Evolutionary conservation across 176 grass and related monocot genomes (phyloP).

Genomic region (sorghum (Sorghum bicolor)): DNA sequence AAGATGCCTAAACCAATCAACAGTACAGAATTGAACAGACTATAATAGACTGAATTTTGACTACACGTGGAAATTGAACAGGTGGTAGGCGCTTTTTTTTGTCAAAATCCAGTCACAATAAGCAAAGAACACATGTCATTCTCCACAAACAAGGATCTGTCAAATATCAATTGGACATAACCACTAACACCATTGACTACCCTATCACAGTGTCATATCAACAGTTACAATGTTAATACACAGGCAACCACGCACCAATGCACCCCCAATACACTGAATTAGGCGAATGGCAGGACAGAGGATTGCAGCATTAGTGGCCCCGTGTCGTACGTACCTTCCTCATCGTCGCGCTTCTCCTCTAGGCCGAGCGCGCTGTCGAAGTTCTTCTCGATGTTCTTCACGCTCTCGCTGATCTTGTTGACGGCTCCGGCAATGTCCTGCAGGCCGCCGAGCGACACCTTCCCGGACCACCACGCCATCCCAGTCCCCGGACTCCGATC

Average conservation of each 20-base stretch:
- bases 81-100: not conserved
- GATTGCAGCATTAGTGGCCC: not conserved
- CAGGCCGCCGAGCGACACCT: conserved; percentile 78
- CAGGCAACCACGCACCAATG: not conserved
- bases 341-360: conserved; percentile 76
- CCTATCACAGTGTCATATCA: not conserved
- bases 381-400: conserved; percentile 99
- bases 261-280: not conserved
- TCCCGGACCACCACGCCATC: conserved; percentile 97
- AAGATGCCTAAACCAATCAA: not conserved
- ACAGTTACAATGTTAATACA: not conserved
- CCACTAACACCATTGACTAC: not conserved
- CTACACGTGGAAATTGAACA: not conserved
- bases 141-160: not conserved
- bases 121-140: not conserved
- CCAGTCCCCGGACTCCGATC: conserved; percentile 6
- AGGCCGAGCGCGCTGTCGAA: conserved; percentile 93
- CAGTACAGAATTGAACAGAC: conserved; percentile 4
- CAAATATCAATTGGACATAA: not conserved
- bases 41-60: not conserved
- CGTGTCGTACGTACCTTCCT: conserved; percentile 54
- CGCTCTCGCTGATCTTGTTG: conserved; percentile 96
- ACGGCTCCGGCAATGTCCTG: conserved; percentile 98
- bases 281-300: not conserved
- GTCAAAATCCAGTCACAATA: not conserved